These are phyloP conservation scores for Solanum stenotomum DNA, from an alignment of 257 asterid species.

Conservation along the genomic window DNA sequence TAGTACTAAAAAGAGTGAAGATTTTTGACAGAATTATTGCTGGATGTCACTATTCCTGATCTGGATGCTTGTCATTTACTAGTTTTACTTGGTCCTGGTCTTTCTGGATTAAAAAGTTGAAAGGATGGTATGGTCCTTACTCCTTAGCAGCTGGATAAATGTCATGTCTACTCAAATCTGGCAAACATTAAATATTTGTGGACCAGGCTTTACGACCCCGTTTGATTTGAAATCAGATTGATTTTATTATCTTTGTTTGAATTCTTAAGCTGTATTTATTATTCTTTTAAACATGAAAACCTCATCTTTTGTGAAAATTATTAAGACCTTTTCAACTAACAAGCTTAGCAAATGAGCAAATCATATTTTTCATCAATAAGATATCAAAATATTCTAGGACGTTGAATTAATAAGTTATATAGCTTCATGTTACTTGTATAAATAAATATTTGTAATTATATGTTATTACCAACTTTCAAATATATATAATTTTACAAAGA, in stretches of 20 bases:
- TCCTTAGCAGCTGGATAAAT: neutral
- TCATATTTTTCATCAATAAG: neutral
- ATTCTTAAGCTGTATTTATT: neutral
- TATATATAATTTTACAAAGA: neutral
- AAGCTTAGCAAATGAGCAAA: neutral
- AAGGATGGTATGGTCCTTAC: neutral
- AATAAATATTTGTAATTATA: neutral
- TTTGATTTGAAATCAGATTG: neutral
- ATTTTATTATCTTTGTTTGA: no score
- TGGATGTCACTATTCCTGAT: neutral
- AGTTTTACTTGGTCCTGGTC: neutral
- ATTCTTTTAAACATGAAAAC: no score
- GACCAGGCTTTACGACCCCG: neutral
- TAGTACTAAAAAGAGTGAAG: neutral
- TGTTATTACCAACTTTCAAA: neutral
- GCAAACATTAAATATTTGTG: neutral
- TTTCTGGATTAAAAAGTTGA: neutral
- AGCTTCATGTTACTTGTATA: accelerated
- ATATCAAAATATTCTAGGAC: neutral
- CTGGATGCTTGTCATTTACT: neutral
- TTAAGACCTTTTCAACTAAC: no score
- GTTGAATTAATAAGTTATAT: accelerated
- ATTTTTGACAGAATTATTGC: neutral
- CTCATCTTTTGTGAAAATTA: no score
- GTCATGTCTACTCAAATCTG: neutral